A percentile compares a stretch with the other conserved stretches of the same genome.
These are phyloP conservation scores for Trichaptum fuscoviolaceum DNA, from an alignment of 768 basidiomycete genomes.

Conservation along the genomic window DNA sequence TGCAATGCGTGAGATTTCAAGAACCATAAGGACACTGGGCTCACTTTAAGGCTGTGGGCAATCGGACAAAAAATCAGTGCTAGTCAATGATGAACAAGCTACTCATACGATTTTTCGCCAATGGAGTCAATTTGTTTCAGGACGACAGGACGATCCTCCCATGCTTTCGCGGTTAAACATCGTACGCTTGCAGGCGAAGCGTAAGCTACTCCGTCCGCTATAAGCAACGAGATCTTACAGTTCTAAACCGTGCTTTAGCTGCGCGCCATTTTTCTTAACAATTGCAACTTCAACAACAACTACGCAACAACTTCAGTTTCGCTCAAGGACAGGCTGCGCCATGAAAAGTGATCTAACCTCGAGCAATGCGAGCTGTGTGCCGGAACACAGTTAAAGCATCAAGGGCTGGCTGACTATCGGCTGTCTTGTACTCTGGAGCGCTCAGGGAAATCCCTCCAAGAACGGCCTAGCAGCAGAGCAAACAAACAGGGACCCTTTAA, in stretches of 20 bases:
- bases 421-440: constrained; percentile 59
- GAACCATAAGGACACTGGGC: not conserved
- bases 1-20: constrained; percentile 7
- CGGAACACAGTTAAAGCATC: constrained; percentile 70
- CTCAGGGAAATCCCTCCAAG: constrained; percentile 68
- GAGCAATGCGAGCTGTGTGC: constrained; percentile 69
- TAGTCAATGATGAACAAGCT: not conserved
- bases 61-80: constrained; percentile 22
- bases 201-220: not conserved
- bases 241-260: constrained; percentile 71
- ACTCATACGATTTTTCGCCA: constrained; percentile 82
- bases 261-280: constrained; percentile 55
- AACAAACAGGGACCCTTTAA: constrained; percentile 8
- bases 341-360: constrained; percentile 41
- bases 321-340: constrained; percentile 8
- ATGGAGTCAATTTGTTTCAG: constrained; percentile 86
- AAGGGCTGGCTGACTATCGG: constrained; percentile 65
- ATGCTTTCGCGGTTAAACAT: constrained; percentile 76
- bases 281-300: constrained; percentile 77
- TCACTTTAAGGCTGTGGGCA: constrained; percentile 19
- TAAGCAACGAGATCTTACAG: constrained; percentile 39
- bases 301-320: constrained; percentile 25
- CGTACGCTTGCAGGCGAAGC: constrained; percentile 47
- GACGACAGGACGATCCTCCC: constrained; percentile 85
- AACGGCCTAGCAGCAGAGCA: constrained; percentile 45